Evolutionary conservation across 2,329 filamentous ascomycete genomes (phyloP).

Genomic region (Metarhizium album): DNA sequence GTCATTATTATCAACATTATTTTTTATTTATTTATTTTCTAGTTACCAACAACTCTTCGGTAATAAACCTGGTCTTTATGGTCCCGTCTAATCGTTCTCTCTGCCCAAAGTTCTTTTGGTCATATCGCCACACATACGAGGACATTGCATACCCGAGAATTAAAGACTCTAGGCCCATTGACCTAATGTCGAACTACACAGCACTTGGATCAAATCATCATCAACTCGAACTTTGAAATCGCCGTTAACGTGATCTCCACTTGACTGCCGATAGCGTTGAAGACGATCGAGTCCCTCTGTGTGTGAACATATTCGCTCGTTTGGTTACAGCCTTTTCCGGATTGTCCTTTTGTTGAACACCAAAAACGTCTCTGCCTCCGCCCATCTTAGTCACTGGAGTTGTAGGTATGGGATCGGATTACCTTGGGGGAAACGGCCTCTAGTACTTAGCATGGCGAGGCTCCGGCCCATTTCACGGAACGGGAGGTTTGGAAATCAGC

Average conservation of each 20-base stretch:
- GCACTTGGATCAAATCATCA: too few species aligned
- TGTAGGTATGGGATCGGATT: slow-evolving; percentile 1
- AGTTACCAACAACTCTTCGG: background rate
- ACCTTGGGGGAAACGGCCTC: background rate
- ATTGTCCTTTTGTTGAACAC: background rate
- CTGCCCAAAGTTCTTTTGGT: background rate
- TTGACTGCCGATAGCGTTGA: too few species aligned
- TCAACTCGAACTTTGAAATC: too few species aligned
- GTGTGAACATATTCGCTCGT: too few species aligned
- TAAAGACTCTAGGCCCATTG: background rate
- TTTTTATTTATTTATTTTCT: background rate
- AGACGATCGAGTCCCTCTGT: too few species aligned
- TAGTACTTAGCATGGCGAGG: slow-evolving; percentile 4
- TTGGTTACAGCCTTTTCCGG: background rate
- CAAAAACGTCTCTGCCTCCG: background rate
- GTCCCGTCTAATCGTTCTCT: background rate
- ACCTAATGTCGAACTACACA: background rate
- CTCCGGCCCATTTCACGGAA: background rate
- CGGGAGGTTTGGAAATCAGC: background rate
- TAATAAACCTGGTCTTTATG: background rate
- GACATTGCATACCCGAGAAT: background rate
- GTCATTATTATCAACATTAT: too few species aligned
- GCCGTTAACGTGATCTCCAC: too few species aligned
- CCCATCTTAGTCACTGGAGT: background rate
- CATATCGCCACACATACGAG: background rate